Base-by-base conservation (phyloP, 1,284 basidiomycete genomes). In the Cryptococcus maquisensis region DNA sequence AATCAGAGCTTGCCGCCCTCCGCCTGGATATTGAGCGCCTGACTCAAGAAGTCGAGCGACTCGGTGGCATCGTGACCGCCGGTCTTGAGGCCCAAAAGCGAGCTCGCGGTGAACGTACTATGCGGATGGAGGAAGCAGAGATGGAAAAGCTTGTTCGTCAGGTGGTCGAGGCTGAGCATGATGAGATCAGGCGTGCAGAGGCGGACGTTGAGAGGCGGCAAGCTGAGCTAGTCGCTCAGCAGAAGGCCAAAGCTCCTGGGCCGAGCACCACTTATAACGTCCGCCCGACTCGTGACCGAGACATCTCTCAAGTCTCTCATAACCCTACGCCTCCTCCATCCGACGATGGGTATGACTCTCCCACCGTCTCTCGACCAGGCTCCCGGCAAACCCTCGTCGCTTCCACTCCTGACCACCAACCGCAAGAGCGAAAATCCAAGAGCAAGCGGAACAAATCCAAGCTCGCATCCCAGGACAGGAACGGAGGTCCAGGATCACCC, bases 61-160 rank as follows among this genome's bases (percentile, higher is more conserved):
- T 93, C n/a, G 80, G 86, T 18, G 85, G 84, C 0, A 85, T 92
- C 0, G 87, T 92, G 0, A 88, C 91, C 67, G 85, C 90, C 56
- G 88, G 88, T 0, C 77, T 93, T 43, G 81, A 84, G 51, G 87
- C 88, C 61, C 77, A 88, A 23, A 78, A 85, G 21, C 59, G 59
- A 24, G 64, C 63, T n/a, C 51, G 68, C 28, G 65, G 62, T 1
- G 64, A 68, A 52, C 24, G 56, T 8, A 65, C 62, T 10, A 49
- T 62, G 35, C 50, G 54, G 32, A 54, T 62, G 54, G 64, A 62
- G 23, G 61, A 63, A 15, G 66, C 68, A 16, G 73, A 72, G 43
- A 56, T 67, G 10, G 63, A 64, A 35, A 54, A 61, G 15, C 61
- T 66, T 2, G 60, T 61, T 12, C 53, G 59, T 16, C 65, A 70